Conservation (phyloP, 306 rosid species). For the Astragalus membranaceus region DNA sequence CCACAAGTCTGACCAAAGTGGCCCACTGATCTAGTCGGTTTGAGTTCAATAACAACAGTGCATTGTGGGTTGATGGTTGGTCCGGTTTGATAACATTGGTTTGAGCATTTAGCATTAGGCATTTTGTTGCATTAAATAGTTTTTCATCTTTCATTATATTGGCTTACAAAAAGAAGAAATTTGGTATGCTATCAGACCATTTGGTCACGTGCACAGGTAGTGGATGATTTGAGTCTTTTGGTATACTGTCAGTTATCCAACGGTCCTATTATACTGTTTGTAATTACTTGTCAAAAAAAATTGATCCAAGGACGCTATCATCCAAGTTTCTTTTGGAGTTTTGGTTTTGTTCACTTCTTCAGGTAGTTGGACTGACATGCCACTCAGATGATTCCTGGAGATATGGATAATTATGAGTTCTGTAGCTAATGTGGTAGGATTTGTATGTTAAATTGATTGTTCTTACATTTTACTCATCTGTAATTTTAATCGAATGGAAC, state of each 20-base stretch:
- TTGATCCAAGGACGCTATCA: too few relatives aligned
- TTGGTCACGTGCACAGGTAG: not conserved
- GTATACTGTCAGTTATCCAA: not conserved
- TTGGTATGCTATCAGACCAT: not conserved
- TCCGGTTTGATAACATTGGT: too few relatives aligned
- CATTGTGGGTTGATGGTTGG: too few relatives aligned
- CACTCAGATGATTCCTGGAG: conserved; percentile 19
- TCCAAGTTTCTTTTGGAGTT: conserved; percentile 7
- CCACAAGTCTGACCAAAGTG: too few relatives aligned
- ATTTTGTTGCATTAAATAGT: not conserved
- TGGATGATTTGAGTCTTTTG: not conserved
- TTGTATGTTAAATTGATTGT: not conserved
- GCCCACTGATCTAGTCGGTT: too few relatives aligned
- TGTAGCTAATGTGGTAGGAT: conserved; percentile 22
- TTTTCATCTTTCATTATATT: not conserved
- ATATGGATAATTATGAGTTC: not conserved
- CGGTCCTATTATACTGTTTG: not conserved
- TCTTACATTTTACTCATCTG: not conserved
- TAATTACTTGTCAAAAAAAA: too few relatives aligned
- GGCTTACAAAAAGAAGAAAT: not conserved
- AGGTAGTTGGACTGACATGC: conserved; percentile 25
- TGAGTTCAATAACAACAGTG: too few relatives aligned
- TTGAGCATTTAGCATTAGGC: too few relatives aligned
- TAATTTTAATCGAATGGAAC: conserved; percentile 2
- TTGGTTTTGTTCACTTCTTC: conserved; percentile 24